These are phyloP conservation scores for Naganishia liquefaciens DNA, from an alignment of 1,284 basidiomycete species.

Conservation along the genomic window DNA sequence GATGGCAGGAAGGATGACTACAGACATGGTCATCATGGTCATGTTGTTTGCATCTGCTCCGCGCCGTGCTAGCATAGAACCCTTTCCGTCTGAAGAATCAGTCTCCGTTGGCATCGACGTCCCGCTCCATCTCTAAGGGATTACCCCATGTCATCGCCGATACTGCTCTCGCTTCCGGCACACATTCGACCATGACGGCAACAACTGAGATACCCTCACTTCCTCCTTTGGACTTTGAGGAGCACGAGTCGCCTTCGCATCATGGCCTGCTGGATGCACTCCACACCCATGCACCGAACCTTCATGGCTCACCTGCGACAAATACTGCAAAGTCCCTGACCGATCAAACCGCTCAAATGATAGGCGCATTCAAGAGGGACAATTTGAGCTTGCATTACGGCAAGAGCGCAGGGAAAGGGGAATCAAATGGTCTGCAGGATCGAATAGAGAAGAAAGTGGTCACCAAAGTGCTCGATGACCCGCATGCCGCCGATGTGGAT, in stretches of 20 bases:
- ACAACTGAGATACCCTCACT: constrained; percentile 1
- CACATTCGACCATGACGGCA: constrained; percentile 17
- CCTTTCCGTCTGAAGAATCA: too few species aligned
- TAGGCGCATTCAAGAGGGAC: constrained; percentile 11
- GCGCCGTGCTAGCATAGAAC: too few species aligned
- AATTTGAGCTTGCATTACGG: neutral
- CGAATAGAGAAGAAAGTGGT: neutral
- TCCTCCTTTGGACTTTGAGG: constrained; percentile 18
- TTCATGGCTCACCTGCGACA: constrained; percentile 9
- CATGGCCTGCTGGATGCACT: neutral
- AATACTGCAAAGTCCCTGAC: constrained; percentile 12
- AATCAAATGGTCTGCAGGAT: neutral
- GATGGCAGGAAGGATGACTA: too few species aligned
- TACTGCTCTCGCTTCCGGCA: neutral
- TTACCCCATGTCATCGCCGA: neutral
- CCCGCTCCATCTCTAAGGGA: too few species aligned
- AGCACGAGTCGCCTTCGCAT: neutral
- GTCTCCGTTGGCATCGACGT: too few species aligned
- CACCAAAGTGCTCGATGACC: constrained; percentile 14
- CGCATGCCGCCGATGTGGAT: constrained; percentile 5
- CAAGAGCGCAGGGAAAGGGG: neutral
- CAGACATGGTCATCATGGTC: too few species aligned
- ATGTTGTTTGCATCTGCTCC: too few species aligned
- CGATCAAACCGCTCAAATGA: constrained; percentile 20
- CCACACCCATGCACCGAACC: neutral